Percentiles rank a stretch among this genome's conserved stretches.
Conservation (phyloP, 176 grass and related monocot species). For the Lolium perenne region DNA sequence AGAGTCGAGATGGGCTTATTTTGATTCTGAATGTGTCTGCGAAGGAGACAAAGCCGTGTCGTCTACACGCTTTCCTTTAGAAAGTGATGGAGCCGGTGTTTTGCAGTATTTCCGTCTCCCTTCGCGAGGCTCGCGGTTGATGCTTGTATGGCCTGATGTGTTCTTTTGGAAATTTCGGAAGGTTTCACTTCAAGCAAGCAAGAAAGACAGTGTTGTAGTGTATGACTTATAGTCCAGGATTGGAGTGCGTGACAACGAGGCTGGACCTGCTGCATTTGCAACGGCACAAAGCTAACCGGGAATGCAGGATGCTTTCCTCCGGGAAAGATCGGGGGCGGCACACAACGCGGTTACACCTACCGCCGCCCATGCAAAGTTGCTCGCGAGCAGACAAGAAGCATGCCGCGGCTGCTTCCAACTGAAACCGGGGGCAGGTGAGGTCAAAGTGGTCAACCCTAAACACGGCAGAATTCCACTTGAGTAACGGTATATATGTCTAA, state of each 20-base stretch:
- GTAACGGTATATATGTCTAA: too few relatives aligned
- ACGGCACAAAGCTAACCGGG: slow-evolving; percentile 4
- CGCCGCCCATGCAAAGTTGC: slow-evolving; percentile 30
- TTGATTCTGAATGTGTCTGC: not conserved
- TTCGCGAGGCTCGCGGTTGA: not conserved
- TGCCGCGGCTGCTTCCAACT: slow-evolving; percentile 14
- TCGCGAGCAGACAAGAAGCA: slow-evolving; percentile 10
- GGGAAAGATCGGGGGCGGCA: slow-evolving; percentile 13
- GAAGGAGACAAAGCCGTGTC: slow-evolving; percentile 1
- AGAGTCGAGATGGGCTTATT: not conserved
- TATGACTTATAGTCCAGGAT: not conserved
- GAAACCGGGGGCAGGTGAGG: not conserved
- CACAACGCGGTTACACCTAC: slow-evolving; percentile 5
- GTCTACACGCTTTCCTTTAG: not conserved
- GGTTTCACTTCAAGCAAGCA: not conserved
- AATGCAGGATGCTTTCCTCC: not conserved
- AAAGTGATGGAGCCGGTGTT: not conserved
- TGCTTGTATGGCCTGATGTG: not conserved
- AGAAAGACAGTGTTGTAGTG: not conserved
- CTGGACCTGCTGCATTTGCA: not conserved
- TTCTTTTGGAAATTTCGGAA: not conserved
- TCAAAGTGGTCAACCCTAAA: not conserved
- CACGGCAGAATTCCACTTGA: too few relatives aligned
- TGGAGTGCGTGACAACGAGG: slow-evolving; percentile 38
- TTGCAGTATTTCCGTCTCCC: not conserved